These are phyloP conservation scores for Daldinia caldariorum DNA, from an alignment of 495 filamentous ascomycete species.

Conservation along the genomic window DNA sequence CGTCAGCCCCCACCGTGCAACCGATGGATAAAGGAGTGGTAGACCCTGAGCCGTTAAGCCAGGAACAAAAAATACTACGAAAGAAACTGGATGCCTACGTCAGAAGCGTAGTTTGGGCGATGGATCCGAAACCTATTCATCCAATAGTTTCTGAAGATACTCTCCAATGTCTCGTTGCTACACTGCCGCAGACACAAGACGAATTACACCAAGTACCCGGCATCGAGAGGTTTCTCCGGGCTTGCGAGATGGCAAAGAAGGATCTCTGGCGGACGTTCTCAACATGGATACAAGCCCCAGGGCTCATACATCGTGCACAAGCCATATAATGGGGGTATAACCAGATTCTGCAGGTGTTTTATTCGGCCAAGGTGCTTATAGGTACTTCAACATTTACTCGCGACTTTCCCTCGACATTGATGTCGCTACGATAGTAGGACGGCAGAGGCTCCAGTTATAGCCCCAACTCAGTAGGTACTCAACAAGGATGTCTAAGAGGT, in stretches of 20 bases:
- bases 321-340: neutral
- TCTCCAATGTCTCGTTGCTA: constrained; percentile 7
- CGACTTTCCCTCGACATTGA: neutral
- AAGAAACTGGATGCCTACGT: constrained; percentile 10
- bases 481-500: no score
- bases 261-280: constrained; percentile 17
- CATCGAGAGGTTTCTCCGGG: constrained; percentile 5
- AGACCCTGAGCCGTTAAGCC: neutral
- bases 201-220: constrained; percentile 16
- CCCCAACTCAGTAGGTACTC: neutral
- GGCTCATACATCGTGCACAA: neutral
- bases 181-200: constrained; percentile 16
- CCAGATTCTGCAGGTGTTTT: neutral
- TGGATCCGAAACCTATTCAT: constrained; percentile 8
- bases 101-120: constrained; percentile 3
- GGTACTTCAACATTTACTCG: neutral
- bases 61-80: constrained; percentile 1
- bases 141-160: constrained; percentile 19
- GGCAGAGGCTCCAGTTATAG: neutral
- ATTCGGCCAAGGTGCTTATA: neutral
- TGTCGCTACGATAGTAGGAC: neutral
- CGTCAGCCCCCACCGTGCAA: no score
- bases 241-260: neutral
- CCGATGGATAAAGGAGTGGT: neutral
- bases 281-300: neutral